A percentile compares a stretch with the other conserved stretches of the same genome.
Evolutionary conservation across 768 basidiomycete species (phyloP).

Genomic region (Botryobasidium botryosum): DNA sequence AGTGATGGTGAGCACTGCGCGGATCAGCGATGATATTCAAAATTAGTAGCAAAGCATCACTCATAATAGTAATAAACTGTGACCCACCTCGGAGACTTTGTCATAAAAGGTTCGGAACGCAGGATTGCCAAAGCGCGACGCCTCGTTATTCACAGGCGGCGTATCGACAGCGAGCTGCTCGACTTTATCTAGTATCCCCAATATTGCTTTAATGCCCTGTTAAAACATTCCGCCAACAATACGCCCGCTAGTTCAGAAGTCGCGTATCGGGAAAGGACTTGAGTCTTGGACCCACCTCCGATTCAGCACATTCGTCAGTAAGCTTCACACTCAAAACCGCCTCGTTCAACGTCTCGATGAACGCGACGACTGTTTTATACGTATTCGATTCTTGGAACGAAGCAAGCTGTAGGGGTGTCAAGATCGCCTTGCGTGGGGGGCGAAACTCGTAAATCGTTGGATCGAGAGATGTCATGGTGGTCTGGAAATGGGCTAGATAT

Average conservation of each 20-base stretch:
- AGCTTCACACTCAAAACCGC: slow-evolving; percentile 63
- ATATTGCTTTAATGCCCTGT: slow-evolving; percentile 46
- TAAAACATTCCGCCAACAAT: too few relatives aligned
- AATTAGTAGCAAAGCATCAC: not conserved
- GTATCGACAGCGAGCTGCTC: slow-evolving; percentile 47
- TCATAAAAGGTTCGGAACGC: slow-evolving; percentile 91
- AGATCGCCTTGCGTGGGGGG: slow-evolving; percentile 49
- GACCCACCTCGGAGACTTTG: slow-evolving; percentile 43
- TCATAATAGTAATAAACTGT: slow-evolving; percentile 11
- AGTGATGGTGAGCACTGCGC: slow-evolving; percentile 36
- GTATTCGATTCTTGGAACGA: slow-evolving; percentile 68
- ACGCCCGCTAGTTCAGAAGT: too few relatives aligned
- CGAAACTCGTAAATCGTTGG: too few relatives aligned
- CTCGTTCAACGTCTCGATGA: slow-evolving; percentile 60
- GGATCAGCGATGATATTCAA: not conserved
- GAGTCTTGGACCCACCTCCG: slow-evolving; percentile 34
- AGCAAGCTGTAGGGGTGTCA: slow-evolving; percentile 58
- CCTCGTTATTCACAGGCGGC: slow-evolving; percentile 77
- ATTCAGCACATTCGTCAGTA: slow-evolving; percentile 38
- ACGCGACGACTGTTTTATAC: slow-evolving; percentile 45
- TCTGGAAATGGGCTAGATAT: too few relatives aligned
- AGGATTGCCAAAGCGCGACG: slow-evolving; percentile 92
- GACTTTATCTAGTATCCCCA: slow-evolving; percentile 48
- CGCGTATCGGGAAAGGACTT: not conserved
- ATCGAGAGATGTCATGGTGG: too few relatives aligned